Evolutionary conservation across 2,329 filamentous ascomycete species (phyloP), one percentile per base, ranked within the genome.

Genomic region (Cladosporium austrohemisphaericum): DNA sequence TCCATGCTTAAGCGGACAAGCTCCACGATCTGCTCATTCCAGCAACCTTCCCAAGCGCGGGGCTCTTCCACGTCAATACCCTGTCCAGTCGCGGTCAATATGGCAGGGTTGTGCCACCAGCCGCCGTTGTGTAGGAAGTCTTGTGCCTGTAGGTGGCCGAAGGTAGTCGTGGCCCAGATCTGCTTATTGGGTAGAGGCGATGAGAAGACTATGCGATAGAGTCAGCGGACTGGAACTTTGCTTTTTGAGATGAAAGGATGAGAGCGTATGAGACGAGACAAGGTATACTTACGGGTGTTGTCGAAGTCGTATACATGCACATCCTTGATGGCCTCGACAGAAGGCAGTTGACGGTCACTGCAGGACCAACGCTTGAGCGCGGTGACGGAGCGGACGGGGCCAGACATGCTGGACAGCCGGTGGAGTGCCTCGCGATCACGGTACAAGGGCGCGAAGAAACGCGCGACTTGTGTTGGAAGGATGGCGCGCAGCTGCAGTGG

Each of bases 291-390:
- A 92, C 88, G 73, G 29, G 92, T 97, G 65, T 98, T 97, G 70
- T 98, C 93, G 68, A 97, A 98, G 68, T 98, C 93, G 72, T 97
- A 97, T 58, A 98, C 80, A 65, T 97, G 92, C 45, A 98, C 82
- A 7, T 82, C 73, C 65, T 81, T 88, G 69, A 97, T 85, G 49
- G 81, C 75, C 33, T 85, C 76, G 9, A 83, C 76, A 25, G 80
- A 79, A 60, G 89, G 88, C 26, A 93, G 75, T 53, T 84, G 78
- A 63, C 81, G 85, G 62, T 83, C 82, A 53, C 84, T 73, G 58
- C 90, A 82, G 32, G 88, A 95, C 91, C 91, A 96, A 58, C 91
- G 77, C 68, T 84, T 85, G 55, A 95, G 72, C 33, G 85, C 81
- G 13, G 88, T 94, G 52, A 86, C 69, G 1, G 88, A 94, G 53